Percentiles rank a stretch among this genome's conserved stretches.
phyloP scores from a whole-genome alignment of 345 rosid species.

The Aegle marmelos region DNA sequence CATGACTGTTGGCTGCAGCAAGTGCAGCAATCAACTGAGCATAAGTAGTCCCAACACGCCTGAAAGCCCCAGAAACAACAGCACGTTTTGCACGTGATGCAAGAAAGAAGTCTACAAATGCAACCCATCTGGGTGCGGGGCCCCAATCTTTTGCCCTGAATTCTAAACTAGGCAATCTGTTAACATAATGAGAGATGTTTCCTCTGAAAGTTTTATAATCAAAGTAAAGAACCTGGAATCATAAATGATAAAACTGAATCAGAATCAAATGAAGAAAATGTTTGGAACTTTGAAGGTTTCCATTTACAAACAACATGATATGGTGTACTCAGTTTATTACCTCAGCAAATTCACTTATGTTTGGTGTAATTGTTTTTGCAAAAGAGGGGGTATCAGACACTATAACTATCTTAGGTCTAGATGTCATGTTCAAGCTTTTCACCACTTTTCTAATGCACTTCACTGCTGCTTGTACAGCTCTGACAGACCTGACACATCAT shows the following conservation, averaged over 20 bases:
- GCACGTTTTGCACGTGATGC: conserved; percentile 81
- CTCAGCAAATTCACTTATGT: conserved; percentile 75
- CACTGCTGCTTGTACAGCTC: conserved; percentile 71
- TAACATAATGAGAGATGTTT: conserved; percentile 39
- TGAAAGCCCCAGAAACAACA: conserved; percentile 82
- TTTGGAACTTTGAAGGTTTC: background rate
- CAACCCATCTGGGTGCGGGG: conserved; percentile 99
- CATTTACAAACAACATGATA: conserved; percentile 5
- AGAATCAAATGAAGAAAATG: background rate
- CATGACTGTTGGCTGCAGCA: conserved; percentile 80
- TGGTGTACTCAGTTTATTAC: conserved; percentile 33
- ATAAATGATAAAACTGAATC: conserved; percentile 12
- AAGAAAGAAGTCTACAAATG: conserved; percentile 96
- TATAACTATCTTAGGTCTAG: conserved; percentile 69
- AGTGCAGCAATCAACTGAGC: conserved; percentile 87
- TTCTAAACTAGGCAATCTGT: conserved; percentile 39
- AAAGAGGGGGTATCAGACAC: conserved; percentile 89
- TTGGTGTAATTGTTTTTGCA: conserved; percentile 40
- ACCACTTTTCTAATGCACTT: conserved; percentile 62
- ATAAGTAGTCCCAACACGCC: conserved; percentile 91
- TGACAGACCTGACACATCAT: conserved; percentile 58
- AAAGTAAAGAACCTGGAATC: conserved; percentile 70
- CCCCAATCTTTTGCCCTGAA: conserved; percentile 97
- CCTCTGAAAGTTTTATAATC: conserved; percentile 73
- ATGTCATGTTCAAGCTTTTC: conserved; percentile 27